These are phyloP conservation scores for Cenchrus americanus DNA, from an alignment of 176 grass and related monocot species.

Conservation along the genomic window DNA sequence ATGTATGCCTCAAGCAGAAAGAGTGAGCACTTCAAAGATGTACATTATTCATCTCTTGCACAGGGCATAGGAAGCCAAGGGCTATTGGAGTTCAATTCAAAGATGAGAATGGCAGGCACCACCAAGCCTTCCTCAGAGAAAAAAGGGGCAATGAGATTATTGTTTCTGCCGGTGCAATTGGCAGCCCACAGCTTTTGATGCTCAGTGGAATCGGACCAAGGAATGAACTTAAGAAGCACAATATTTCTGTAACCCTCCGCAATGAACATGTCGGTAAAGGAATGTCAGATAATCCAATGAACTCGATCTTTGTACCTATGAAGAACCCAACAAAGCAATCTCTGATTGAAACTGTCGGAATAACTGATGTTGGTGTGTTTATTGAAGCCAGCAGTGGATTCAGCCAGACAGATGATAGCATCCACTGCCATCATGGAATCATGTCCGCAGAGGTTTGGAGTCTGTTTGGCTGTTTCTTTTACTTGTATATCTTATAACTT, in stretches of 20 bases:
- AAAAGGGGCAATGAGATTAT: constrained; percentile 65
- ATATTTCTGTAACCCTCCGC: constrained; percentile 58
- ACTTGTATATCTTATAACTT: constrained; percentile 13
- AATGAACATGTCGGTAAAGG: constrained; percentile 79
- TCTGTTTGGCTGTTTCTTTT: constrained; percentile 14
- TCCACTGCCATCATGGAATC: constrained; percentile 91
- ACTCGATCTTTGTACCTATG: constrained; percentile 88
- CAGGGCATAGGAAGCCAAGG: constrained; percentile 59
- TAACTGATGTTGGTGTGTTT: constrained; percentile 66
- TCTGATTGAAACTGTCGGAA: constrained; percentile 87
- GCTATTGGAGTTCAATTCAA: constrained; percentile 80
- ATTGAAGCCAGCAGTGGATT: constrained; percentile 99
- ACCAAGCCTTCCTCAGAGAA: constrained; percentile 59
- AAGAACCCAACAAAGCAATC: constrained; percentile 74
- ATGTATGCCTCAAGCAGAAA: constrained; percentile 23
- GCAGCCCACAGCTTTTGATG: constrained; percentile 80
- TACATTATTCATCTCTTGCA: constrained; percentile 27
- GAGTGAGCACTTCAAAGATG: constrained; percentile 12
- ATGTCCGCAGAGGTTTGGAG: constrained; percentile 85
- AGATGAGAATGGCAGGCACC: constrained; percentile 67
- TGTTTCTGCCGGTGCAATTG: constrained; percentile 77
- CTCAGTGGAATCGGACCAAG: constrained; percentile 85
- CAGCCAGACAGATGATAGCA: constrained; percentile 77
- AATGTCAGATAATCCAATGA: constrained; percentile 90
- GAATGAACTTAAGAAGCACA: constrained; percentile 65